Evolutionary conservation across 441 rosid species (phyloP), one percentile per base, ranked within the genome.

Genomic region (Omphalea diandra): DNA sequence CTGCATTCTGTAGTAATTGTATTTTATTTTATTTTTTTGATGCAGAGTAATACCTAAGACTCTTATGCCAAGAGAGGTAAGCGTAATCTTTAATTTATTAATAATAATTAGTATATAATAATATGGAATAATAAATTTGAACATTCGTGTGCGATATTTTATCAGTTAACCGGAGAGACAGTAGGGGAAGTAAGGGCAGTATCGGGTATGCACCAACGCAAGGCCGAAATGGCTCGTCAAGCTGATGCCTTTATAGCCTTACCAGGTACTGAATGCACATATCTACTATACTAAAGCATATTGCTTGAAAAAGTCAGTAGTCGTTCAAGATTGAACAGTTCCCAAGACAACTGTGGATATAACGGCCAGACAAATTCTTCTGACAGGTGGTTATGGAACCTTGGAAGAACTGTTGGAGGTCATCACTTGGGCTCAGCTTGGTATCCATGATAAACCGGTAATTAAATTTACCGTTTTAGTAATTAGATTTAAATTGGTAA

Each of bases 191-290:
- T 94, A 69, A 91, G 83, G 85, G 89, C 96, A 6, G 98, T 94
- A 22, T 88, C 98, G 52, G 97, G 84, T 69, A 94, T 94, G 98
- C 98, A 94, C 80, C 96, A 94, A 75, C 84, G 98, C 71, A 94
- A 94, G 71, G 98, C 97, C 33, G 98, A 91, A 78, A 94, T 94
- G 98, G 97, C 96, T 71, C 87, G 85, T 77, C 96, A 88, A 47
- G 90, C 98, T 72, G 96, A 94, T 80, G 98, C 98, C 49, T 94
- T 94, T 79, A 87, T 94, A 52, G 98, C 98, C 75, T 82, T 94
- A 56, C 98, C 98, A 44, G 98, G 98, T 91, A 74, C n/a, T n/a
- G n/a, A n/a, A n/a, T n/a, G n/a, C n/a, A n/a, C n/a, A n/a, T 27
- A 55, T 20, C 3, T 17, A 24, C 26, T 11, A 22, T 52, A 52